These are phyloP conservation scores for Zymoseptoria tritici DNA, from an alignment of 2,329 filamentous ascomycete genomes.

Conservation along the genomic window DNA sequence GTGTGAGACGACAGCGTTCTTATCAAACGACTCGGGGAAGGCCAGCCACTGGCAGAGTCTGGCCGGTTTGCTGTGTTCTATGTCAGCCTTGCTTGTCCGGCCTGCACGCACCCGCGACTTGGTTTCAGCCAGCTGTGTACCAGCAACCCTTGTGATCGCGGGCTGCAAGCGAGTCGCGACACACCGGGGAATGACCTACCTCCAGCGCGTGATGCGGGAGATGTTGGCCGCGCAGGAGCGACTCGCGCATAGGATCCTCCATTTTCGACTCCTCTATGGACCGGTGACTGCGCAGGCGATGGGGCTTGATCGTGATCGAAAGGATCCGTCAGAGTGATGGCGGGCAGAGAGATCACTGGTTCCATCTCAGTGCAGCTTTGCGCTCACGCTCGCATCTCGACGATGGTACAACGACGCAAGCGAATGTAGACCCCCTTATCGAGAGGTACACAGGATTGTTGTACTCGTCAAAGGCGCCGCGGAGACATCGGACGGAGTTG, in stretches of 20 bases:
- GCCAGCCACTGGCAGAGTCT: conserved; percentile 15
- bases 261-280: conserved; percentile 5
- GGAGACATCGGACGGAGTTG: not conserved
- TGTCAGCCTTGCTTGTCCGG: conserved; percentile 7
- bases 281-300: conserved; percentile 20
- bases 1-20: conserved; percentile 18
- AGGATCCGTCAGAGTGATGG: conserved; percentile 40
- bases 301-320: conserved; percentile 29
- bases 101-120: not conserved
- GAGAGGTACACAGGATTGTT: not conserved
- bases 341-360: conserved; percentile 25
- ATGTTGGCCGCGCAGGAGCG: conserved; percentile 7
- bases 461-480: not conserved
- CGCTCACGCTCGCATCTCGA: not conserved
- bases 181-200: not conserved
- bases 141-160: not conserved
- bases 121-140: not conserved
- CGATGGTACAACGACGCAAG: not conserved
- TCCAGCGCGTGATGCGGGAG: conserved; percentile 8
- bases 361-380: not conserved
- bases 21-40: conserved; percentile 20
- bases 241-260: conserved; percentile 6
- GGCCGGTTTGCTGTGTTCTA: conserved; percentile 9
- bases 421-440: not conserved
- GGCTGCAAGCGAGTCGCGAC: not conserved